Evolutionary conservation across 495 filamentous ascomycete genomes (phyloP).

Genomic region (Geoglossum glabrum): DNA sequence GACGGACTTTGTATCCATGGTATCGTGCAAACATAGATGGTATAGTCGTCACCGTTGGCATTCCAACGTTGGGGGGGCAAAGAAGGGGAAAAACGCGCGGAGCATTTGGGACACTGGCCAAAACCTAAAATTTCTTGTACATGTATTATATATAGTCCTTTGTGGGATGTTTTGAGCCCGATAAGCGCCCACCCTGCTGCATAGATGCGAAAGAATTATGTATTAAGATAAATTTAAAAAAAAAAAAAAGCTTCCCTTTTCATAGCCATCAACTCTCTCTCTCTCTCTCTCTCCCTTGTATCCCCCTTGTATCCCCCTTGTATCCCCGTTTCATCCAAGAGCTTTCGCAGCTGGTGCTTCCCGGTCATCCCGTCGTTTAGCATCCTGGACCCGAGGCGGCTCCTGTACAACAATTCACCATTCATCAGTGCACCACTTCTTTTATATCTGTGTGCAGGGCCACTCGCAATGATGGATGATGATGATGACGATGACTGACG

Average conservation of each 20-base stretch:
- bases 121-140: no score
- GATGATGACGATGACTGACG: no score
- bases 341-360: background rate
- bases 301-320: no score
- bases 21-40: background rate
- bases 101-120: background rate
- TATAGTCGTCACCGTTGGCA: background rate
- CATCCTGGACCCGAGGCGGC: background rate
- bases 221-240: no score
- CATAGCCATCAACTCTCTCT: background rate
- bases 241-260: background rate
- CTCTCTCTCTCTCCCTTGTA: background rate
- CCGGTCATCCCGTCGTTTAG: background rate
- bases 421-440: constrained; percentile 2
- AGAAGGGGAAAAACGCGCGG: background rate
- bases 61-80: background rate
- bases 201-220: no score
- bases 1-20: background rate
- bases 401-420: background rate
- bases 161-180: no score
- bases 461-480: no score
- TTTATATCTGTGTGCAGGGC: background rate
- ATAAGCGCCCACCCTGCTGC: no score
- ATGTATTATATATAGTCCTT: no score
- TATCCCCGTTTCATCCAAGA: no score